These are phyloP conservation scores for Ustilago esculenta DNA, from an alignment of 1,284 basidiomycete species.

Conservation along the genomic window DNA sequence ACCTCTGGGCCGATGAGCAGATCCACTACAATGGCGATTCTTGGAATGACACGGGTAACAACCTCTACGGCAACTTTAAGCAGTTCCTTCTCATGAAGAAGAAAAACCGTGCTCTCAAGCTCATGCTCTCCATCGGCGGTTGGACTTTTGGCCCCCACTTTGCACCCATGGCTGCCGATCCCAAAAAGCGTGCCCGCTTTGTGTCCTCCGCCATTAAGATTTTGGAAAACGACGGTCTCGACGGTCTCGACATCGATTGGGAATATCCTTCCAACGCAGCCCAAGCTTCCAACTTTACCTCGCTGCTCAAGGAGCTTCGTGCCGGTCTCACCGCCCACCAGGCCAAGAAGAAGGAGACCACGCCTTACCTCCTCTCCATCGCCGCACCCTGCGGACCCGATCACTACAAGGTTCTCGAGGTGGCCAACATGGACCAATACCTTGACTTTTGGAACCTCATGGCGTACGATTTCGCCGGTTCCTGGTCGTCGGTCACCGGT, in stretches of 20 bases:
- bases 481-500: slow-evolving; percentile 78
- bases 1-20: slow-evolving; percentile 80
- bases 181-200: slow-evolving; percentile 73
- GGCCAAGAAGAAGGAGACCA: slow-evolving; percentile 69
- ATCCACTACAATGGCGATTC: slow-evolving; percentile 74
- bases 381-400: slow-evolving; percentile 80
- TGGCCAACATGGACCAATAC: slow-evolving; percentile 77
- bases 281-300: slow-evolving; percentile 79
- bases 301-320: slow-evolving; percentile 77
- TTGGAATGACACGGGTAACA: slow-evolving; percentile 71
- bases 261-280: slow-evolving; percentile 80
- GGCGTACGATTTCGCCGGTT: slow-evolving; percentile 71
- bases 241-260: slow-evolving; percentile 80
- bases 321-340: slow-evolving; percentile 77
- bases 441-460: slow-evolving; percentile 91
- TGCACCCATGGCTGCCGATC: slow-evolving; percentile 53
- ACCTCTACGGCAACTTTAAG: slow-evolving; percentile 87
- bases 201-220: slow-evolving; percentile 77
- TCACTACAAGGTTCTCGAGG: slow-evolving; percentile 75
- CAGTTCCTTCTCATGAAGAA: slow-evolving; percentile 85
- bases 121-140: slow-evolving; percentile 68
- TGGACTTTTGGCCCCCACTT: slow-evolving; percentile 67
- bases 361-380: slow-evolving; percentile 76
- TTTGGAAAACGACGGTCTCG: slow-evolving; percentile 86
- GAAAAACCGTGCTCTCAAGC: slow-evolving; percentile 71